Evolutionary conservation across 225 moss, liverwort and hornwort species (phyloP).

Genomic region (Bryoerythrophyllum caledonicum): DNA sequence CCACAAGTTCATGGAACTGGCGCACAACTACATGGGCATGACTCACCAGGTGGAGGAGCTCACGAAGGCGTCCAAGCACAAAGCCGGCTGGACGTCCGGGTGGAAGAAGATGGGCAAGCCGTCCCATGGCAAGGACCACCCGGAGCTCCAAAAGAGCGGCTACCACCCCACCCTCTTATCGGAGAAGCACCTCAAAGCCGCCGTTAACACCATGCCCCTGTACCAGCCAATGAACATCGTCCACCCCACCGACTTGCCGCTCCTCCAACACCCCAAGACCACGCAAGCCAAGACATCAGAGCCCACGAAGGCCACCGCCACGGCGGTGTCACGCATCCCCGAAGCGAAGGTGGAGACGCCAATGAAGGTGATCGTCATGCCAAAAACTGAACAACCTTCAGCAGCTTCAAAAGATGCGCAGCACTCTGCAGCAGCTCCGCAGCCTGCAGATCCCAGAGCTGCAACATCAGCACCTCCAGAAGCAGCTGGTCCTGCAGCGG

Average conservation of each 20-base stretch:
- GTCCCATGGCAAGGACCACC: slow-evolving; percentile 23
- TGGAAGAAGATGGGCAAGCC: slow-evolving; percentile 42
- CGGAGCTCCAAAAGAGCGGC: slow-evolving; percentile 12
- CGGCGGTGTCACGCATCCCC: not conserved
- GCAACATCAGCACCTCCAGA: not conserved
- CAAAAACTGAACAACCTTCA: slow-evolving; percentile 10
- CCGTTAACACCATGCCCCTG: slow-evolving; percentile 5
- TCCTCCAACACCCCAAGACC: not conserved
- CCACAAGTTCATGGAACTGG: slow-evolving; percentile 32
- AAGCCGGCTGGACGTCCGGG: slow-evolving; percentile 34
- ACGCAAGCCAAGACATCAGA: not conserved
- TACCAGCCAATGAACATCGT: slow-evolving; percentile 20
- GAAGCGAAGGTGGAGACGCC: slow-evolving; percentile 17
- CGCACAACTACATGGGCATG: slow-evolving; percentile 36
- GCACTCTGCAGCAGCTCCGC: not conserved
- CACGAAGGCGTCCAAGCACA: slow-evolving; percentile 28
- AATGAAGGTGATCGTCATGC: slow-evolving; percentile 6
- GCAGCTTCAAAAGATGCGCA: not conserved
- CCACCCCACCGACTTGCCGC: slow-evolving; percentile 24
- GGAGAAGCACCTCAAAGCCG: slow-evolving; percentile 24
- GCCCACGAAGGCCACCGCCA: not conserved
- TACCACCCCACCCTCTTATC: not conserved
- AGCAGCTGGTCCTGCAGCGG: too few species aligned
- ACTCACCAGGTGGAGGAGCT: slow-evolving; percentile 28
- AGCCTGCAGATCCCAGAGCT: not conserved